Conservation (phyloP, 208 protist species). For the Lotmaria passim region DNA sequence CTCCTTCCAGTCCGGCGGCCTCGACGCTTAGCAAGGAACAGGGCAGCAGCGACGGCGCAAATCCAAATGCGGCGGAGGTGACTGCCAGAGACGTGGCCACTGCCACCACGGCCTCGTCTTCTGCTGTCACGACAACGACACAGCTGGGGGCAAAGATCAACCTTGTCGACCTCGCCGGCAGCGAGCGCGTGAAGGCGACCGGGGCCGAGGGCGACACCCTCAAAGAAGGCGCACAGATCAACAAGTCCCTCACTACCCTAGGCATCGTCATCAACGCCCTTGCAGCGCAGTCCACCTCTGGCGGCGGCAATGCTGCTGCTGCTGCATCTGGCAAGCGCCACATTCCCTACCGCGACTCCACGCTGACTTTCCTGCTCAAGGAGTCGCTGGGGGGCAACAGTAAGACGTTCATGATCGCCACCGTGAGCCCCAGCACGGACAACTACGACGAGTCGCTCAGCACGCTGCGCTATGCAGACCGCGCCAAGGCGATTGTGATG, state of each 20-base stretch:
- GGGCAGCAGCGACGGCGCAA: neutral
- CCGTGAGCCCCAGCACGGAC: constrained; percentile 71
- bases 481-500: constrained; percentile 91
- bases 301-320: neutral
- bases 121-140: constrained; percentile 36
- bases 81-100: neutral
- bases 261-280: constrained; percentile 93
- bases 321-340: constrained; percentile 33
- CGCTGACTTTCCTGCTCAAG: constrained; percentile 88
- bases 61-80: neutral
- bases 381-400: constrained; percentile 92
- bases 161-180: constrained; percentile 94
- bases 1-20: neutral
- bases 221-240: constrained; percentile 90
- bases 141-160: constrained; percentile 80
- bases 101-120: constrained; percentile 18
- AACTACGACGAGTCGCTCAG: constrained; percentile 90
- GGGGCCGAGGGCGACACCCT: constrained; percentile 80
- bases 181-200: constrained; percentile 86
- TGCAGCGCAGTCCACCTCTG: constrained; percentile 50
- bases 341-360: constrained; percentile 89
- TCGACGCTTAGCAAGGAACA: neutral
- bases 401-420: constrained; percentile 93
- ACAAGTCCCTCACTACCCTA: constrained; percentile 88
- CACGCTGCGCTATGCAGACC: constrained; percentile 92